Evolutionary conservation across 1,139 yeast species (phyloP), one percentile per base, ranked within the genome.

Genomic region (Yamadazyma dushanensis): DNA sequence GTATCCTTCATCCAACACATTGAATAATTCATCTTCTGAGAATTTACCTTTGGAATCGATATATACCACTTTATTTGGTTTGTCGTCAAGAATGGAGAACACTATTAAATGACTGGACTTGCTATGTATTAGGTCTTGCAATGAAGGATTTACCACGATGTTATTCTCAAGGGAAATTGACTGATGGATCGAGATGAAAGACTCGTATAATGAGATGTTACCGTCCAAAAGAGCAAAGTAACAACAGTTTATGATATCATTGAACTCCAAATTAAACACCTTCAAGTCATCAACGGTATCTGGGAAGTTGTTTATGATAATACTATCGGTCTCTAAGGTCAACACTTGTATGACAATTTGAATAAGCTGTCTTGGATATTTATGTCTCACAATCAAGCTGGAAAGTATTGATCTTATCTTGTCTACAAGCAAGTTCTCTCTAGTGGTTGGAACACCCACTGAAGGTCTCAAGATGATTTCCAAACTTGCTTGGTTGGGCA

Each of bases 401-500:
- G 80, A 74, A 25, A 90, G 55, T 3, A 87, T 74, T 3, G 79
- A 63, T 35, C 83, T 70, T 25, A 94, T 53, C 46, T 82, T 78
- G 47, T 83, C 89, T 51, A 85, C 96, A 29, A 92, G 51, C 2
- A 80, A 62, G 41, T 82, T 80, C 52, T 92, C 97, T 50, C 96
- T 69, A 0, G 96, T 85, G 16, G 76, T 66, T 3, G 95, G 73
- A 2, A 83, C 70, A 1, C 97, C 97, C 8, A 70, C 63, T 16
- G 85, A 77, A 1, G 97, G 97, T 34, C 90, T 69, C 3, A 90
- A 79, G 16, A 80, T 76, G n/a, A 92, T 73, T 57, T 89, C 97
- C 26, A 92, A 59, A 17, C 88, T 79, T 13, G 92, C 83, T 33
- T 73, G 70, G 16, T 85, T 83, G 6, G 97, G 96, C 27, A 83